Conservation (phyloP, 2,329 filamentous ascomycete species). For the Alternaria longipes region DNA sequence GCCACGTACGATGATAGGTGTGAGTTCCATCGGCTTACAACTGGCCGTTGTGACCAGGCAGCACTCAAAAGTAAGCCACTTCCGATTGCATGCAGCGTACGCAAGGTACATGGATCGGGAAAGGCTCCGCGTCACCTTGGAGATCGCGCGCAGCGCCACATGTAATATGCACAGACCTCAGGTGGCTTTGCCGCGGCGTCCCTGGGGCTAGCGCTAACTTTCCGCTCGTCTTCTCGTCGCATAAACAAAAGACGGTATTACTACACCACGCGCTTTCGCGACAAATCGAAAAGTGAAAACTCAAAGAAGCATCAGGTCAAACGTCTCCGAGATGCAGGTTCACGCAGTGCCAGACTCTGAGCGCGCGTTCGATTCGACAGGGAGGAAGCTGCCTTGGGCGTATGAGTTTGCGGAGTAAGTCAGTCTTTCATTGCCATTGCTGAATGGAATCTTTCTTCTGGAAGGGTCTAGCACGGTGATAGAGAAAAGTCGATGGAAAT, state of each 20-base stretch:
- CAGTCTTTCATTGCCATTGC: constrained; percentile 1
- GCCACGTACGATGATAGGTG: constrained; percentile 46
- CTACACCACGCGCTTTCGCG: constrained; percentile 14
- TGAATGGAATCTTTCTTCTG: not conserved
- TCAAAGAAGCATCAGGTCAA: not conserved
- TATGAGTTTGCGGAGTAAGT: constrained; percentile 70
- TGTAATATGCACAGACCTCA: constrained; percentile 22
- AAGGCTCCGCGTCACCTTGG: constrained; percentile 22
- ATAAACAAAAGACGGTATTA: constrained; percentile 39
- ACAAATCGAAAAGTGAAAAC: constrained; percentile 4
- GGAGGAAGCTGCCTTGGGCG: constrained; percentile 69
- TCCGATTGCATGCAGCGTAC: constrained; percentile 16
- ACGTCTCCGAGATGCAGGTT: constrained; percentile 65
- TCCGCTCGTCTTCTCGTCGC: constrained; percentile 29
- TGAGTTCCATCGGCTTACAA: constrained; percentile 43
- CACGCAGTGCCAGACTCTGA: constrained; percentile 71
- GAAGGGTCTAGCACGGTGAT: not conserved
- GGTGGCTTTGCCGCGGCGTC: constrained; percentile 42
- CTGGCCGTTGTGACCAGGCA: constrained; percentile 33
- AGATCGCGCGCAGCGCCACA: constrained; percentile 27
- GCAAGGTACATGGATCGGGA: constrained; percentile 27
- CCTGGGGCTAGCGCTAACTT: constrained; percentile 24
- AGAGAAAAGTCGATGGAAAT: not conserved
- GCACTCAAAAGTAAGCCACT: constrained; percentile 23
- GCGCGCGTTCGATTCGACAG: constrained; percentile 67